Evolutionary conservation across 2,329 filamentous ascomycete species (phyloP).

Genomic region (Paracoccidioides lutzii): DNA sequence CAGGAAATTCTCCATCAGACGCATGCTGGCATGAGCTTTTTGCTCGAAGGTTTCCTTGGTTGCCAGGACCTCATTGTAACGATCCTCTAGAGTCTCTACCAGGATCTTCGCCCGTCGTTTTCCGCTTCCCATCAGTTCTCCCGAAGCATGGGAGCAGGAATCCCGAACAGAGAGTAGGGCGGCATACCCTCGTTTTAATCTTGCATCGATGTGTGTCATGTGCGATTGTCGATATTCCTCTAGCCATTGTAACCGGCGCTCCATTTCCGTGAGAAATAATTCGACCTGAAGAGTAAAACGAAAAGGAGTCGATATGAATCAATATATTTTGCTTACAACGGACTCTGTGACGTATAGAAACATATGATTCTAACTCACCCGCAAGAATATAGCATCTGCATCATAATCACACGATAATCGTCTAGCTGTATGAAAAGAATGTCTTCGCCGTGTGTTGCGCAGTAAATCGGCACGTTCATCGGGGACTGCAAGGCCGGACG

Average conservation of each 20-base stretch:
- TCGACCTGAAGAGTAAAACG: constrained; percentile 24
- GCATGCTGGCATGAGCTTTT: constrained; percentile 77
- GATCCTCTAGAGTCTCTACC: constrained; percentile 78
- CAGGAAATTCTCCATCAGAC: constrained; percentile 73
- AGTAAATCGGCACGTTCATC: constrained; percentile 23
- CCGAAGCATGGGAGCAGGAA: constrained; percentile 78
- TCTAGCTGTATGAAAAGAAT: constrained; percentile 33
- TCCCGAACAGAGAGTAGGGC: constrained; percentile 78
- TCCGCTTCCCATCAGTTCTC: constrained; percentile 77
- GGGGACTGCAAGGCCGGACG: constrained; percentile 19
- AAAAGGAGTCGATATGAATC: neutral
- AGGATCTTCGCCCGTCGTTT: constrained; percentile 72
- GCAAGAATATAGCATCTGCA: constrained; percentile 34
- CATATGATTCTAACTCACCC: constrained; percentile 17
- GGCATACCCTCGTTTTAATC: constrained; percentile 70
- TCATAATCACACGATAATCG: constrained; percentile 33
- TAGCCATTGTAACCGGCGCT: constrained; percentile 72
- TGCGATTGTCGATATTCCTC: constrained; percentile 78
- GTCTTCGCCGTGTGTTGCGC: constrained; percentile 30
- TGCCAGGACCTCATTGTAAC: constrained; percentile 74
- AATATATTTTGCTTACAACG: neutral
- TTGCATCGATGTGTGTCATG: constrained; percentile 66
- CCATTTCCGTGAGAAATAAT: constrained; percentile 59
- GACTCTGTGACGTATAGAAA: neutral
- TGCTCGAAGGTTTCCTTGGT: constrained; percentile 81